phyloP scores from a whole-genome alignment of 164 flowering plant species.

The Annona squamosa region DNA sequence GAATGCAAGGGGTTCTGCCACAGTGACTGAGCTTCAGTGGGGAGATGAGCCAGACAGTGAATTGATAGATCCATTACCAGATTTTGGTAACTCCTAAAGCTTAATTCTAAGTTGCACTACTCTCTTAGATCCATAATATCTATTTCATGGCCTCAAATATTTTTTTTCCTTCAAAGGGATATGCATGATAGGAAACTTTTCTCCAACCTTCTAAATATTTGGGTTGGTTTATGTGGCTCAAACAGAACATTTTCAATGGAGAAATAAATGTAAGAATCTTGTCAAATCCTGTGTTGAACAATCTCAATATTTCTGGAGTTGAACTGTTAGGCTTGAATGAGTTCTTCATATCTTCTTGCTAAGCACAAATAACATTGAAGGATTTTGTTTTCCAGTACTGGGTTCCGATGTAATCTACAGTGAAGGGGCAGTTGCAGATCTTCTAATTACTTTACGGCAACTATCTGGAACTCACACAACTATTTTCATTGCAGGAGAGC shows the following conservation, averaged over 20 bases:
- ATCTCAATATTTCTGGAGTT: not conserved
- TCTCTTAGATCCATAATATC: no score
- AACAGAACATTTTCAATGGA: not conserved
- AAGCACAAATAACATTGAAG: not conserved
- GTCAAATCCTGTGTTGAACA: not conserved
- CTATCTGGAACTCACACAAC: conserved; percentile 70
- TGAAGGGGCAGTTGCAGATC: conserved; percentile 70
- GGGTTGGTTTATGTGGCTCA: not conserved
- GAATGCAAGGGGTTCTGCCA: conserved; percentile 52
- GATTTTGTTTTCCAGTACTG: conserved; percentile 35
- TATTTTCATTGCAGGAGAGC: conserved; percentile 71
- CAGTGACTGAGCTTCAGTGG: conserved; percentile 66
- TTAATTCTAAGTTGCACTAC: not conserved
- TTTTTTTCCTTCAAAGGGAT: no score
- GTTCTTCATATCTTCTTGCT: not conserved
- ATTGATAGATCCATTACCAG: conserved; percentile 54
- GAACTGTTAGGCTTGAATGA: not conserved
- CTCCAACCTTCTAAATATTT: no score
- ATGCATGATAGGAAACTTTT: no score
- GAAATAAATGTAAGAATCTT: not conserved
- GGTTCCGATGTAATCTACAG: conserved; percentile 89
- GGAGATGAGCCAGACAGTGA: conserved; percentile 60
- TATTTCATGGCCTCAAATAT: no score
- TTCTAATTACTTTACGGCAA: conserved; percentile 49
- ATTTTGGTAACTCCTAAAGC: conserved; percentile 41